Evolutionary conservation across 352 stramenopile species (phyloP), one percentile per base, ranked within the genome.

Genomic region (Globisporangium viniferum): DNA sequence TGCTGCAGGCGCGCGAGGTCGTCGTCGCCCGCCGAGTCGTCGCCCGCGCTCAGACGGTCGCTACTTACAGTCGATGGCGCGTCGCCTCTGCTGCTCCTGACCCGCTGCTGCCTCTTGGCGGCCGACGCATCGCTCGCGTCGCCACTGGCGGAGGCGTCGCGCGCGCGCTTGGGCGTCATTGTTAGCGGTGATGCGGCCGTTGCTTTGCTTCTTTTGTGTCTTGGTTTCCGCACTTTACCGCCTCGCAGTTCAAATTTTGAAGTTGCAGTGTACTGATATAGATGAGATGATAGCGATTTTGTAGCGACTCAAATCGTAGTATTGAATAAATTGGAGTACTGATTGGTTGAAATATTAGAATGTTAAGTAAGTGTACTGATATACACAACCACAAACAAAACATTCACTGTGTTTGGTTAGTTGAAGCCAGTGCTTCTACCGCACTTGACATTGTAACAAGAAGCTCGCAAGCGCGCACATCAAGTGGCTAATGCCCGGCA

Each of bases 1-100:
- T 74, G 72, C 15, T 67, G 59, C 12, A 74, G 36, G 2, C 18
- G 33, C 24, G 29, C 51, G 31, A 44, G n/a, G 20, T 68, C 66
- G 22, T 60, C 33, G 14, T 44, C 48, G 15, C 7, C 22, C 7
- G 36, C 29, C 18, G 44, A 22, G 14, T 53, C 39, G 18, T 15
- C 39, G 18, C 22, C 49, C 18, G 33, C n/a, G 24, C 49, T 53
- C 20, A 27, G 33, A 7, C 12, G 33, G n/a, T 7, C 41, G 5
- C 8, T 46, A 14, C 27, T 64, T 8, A 27, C 24, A 22, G 54
- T 2, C 8, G 59, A 36, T 2, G 8, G 24, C 2, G 24, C 39
- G 12, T 33, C 24, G 59, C 9, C 24, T 18, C 9, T 53, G 24
- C 39, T 18, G n/a, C 36, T 20, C 5, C n/a, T 10, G 44, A 12